Percentiles rank a stretch among this genome's conserved stretches.
Evolutionary conservation across 139 green algal genomes (phyloP).

Genomic region (Klebsormidium nitens): DNA sequence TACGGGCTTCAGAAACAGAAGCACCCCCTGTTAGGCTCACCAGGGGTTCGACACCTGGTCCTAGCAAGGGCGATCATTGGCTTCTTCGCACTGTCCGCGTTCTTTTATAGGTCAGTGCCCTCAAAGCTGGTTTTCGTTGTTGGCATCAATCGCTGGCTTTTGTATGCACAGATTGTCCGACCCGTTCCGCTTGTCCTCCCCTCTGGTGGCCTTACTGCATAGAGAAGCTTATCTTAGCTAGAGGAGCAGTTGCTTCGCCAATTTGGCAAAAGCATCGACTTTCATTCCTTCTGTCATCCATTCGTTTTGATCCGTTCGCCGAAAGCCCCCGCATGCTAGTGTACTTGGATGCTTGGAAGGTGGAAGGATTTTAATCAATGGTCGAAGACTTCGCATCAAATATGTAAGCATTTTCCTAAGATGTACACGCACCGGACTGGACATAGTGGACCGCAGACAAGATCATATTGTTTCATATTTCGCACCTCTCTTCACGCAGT

Average conservation of each 20-base stretch:
- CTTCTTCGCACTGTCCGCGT: constrained; percentile 30
- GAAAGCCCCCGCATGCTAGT: not conserved
- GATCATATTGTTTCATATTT: not conserved
- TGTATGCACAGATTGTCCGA: not conserved
- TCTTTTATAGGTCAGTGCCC: constrained; percentile 29
- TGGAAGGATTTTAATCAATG: too few species aligned
- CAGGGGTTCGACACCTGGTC: constrained; percentile 14
- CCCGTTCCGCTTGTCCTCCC: not conserved
- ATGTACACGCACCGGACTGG: not conserved
- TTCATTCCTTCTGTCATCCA: too few species aligned
- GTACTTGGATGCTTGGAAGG: too few species aligned
- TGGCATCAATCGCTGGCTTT: not conserved
- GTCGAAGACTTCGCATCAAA: not conserved
- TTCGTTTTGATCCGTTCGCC: not conserved
- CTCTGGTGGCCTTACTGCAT: too few species aligned
- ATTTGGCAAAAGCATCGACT: too few species aligned
- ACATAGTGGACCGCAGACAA: not conserved
- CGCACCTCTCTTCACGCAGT: constrained; percentile 8
- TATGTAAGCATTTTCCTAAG: not conserved
- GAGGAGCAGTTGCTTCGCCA: too few species aligned
- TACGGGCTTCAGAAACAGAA: not conserved
- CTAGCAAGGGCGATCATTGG: constrained; percentile 16
- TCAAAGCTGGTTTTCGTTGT: not conserved
- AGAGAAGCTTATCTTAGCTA: too few species aligned
- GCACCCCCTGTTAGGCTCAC: constrained; percentile 18